Evolutionary conservation across 1,139 yeast species (phyloP).

Genomic region (Candida sp.): DNA sequence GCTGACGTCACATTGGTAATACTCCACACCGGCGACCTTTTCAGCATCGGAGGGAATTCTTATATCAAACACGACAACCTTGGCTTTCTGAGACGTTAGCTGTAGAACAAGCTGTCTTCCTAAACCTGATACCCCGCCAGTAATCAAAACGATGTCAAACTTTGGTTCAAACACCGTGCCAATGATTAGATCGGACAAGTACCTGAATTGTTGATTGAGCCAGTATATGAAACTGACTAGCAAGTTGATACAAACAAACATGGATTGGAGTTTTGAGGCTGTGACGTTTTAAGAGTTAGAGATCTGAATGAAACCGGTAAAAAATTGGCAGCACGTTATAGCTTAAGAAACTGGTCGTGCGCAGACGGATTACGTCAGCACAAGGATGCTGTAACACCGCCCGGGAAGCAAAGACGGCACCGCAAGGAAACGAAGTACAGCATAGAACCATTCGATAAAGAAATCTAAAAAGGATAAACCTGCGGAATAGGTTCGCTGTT

Average conservation of each 20-base stretch:
- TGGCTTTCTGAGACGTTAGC: constrained; percentile 45
- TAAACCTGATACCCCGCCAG: constrained; percentile 84
- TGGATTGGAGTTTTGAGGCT: no score
- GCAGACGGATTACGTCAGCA: background rate
- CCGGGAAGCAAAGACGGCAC: no score
- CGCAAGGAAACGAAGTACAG: no score
- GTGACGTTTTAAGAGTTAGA: no score
- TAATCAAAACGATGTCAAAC: constrained; percentile 68
- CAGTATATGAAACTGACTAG: constrained; percentile 12
- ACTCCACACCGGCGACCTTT: constrained; percentile 47
- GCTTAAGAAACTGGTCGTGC: background rate
- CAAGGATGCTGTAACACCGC: no score
- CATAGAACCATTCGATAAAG: no score
- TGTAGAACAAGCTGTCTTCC: constrained; percentile 64
- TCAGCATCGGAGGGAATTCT: constrained; percentile 36
- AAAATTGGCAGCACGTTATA: background rate
- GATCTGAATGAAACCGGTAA: background rate
- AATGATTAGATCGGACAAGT: constrained; percentile 37
- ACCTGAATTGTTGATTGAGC: constrained; percentile 33
- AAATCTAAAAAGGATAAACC: no score
- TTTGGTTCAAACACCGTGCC: constrained; percentile 56
- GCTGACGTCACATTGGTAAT: constrained; percentile 74
- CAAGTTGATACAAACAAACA: constrained; percentile 8
- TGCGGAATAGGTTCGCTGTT: background rate
- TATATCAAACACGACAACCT: constrained; percentile 70